Conservation (phyloP, 345 rosid genomes). For the Bruguiera gymnorhiza region DNA sequence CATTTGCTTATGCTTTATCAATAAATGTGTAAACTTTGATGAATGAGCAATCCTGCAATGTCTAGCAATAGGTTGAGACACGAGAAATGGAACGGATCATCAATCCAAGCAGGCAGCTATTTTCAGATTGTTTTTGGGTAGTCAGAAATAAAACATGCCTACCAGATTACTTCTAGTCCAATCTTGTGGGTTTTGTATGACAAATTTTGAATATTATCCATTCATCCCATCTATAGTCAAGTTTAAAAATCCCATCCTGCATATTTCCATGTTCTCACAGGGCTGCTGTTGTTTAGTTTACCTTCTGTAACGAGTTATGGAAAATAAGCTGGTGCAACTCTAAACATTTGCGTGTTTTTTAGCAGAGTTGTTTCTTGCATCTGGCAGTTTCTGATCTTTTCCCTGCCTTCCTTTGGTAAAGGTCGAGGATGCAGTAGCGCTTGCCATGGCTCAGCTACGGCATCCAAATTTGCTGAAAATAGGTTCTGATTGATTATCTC, state of each 20-base stretch:
- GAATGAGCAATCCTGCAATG: too few species aligned
- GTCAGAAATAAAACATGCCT: too few species aligned
- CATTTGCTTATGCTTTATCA: neutral
- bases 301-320: neutral
- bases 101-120: too few species aligned
- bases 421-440: slow-evolving; percentile 77
- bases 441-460: slow-evolving; percentile 70
- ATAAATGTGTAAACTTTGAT: too few species aligned
- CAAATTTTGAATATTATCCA: too few species aligned
- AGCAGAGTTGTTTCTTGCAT: neutral
- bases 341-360: neutral
- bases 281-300: neutral
- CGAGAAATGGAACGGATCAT: too few species aligned
- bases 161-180: too few species aligned
- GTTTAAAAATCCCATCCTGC: too few species aligned
- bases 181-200: too few species aligned
- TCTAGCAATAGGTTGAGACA: too few species aligned
- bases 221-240: too few species aligned
- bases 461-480: slow-evolving; percentile 37
- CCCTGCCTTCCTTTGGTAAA: slow-evolving; percentile 15
- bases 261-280: neutral
- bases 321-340: neutral
- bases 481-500: slow-evolving; percentile 20
- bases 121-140: too few species aligned
- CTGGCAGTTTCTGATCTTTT: slow-evolving; percentile 7